A percentile compares a stretch with the other conserved stretches of the same genome.
phyloP scores from a whole-genome alignment of 108 stramenopile genomes.

The Stephanodiscus triporus region DNA sequence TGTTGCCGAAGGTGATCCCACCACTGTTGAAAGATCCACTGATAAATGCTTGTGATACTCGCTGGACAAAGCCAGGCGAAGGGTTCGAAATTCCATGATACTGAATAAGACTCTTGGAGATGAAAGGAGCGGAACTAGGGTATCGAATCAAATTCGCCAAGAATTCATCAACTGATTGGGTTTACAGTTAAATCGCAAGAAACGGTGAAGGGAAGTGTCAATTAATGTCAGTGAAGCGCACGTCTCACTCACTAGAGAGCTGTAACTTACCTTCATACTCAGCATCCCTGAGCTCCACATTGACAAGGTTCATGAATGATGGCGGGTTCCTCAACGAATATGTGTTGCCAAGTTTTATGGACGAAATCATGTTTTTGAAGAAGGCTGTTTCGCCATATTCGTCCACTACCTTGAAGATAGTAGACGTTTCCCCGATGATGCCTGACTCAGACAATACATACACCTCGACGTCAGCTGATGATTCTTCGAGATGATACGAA shows the following conservation, averaged over 20 bases:
- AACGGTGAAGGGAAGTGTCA: neutral
- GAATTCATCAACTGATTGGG: slow-evolving; percentile 30
- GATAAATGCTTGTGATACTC: slow-evolving; percentile 51
- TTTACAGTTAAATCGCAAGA: neutral
- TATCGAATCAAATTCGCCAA: slow-evolving; percentile 37
- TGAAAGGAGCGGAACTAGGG: slow-evolving; percentile 59
- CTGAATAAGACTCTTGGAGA: slow-evolving; percentile 64
- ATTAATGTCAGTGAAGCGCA: neutral
- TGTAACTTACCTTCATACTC: slow-evolving; percentile 25
- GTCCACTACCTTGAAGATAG: slow-evolving; percentile 44
- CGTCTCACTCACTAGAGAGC: neutral
- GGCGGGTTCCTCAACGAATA: slow-evolving; percentile 43
- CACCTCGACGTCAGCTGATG: slow-evolving; percentile 31
- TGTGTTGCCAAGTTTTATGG: slow-evolving; percentile 24
- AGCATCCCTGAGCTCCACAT: slow-evolving; percentile 47
- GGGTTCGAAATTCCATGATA: slow-evolving; percentile 75
- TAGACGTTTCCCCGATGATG: slow-evolving; percentile 31
- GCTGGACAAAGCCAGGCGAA: slow-evolving; percentile 56
- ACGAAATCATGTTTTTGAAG: slow-evolving; percentile 30
- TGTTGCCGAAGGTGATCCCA: slow-evolving; percentile 48
- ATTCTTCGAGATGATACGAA: slow-evolving; percentile 24
- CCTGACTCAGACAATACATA: slow-evolving; percentile 20
- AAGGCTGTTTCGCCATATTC: slow-evolving; percentile 32
- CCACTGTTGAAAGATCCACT: slow-evolving; percentile 35
- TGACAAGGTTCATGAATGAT: slow-evolving; percentile 29